These are phyloP conservation scores for Selenicereus undatus DNA, from an alignment of 148 eudicot genomes.

Conservation along the genomic window DNA sequence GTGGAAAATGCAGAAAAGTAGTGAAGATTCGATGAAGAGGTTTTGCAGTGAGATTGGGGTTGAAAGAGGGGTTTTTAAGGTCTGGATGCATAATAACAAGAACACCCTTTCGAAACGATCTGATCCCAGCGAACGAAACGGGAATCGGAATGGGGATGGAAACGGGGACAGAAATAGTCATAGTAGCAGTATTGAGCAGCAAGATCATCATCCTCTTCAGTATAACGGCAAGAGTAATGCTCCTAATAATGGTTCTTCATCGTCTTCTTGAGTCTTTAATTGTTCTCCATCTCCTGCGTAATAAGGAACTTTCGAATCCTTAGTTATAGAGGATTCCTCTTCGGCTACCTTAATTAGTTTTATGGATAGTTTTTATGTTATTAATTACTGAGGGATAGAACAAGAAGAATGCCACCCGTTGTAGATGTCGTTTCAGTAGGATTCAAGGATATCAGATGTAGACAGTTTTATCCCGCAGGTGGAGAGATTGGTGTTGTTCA, in stretches of 20 bases:
- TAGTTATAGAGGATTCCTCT: too few relatives aligned
- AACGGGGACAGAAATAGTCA: constrained; percentile 18
- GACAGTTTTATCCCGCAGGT: too few relatives aligned
- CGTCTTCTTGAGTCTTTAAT: constrained; percentile 18
- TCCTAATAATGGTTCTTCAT: constrained; percentile 24
- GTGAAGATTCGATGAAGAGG: constrained; percentile 37
- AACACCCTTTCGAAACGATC: constrained; percentile 44
- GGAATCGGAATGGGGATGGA: constrained; percentile 4
- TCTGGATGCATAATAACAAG: constrained; percentile 89
- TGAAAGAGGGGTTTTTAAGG: constrained; percentile 68
- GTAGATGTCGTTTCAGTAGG: too few relatives aligned
- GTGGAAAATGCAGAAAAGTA: constrained; percentile 74
- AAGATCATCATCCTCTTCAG: constrained; percentile 13
- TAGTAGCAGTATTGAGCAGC: constrained; percentile 24
- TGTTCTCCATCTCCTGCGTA: too few relatives aligned
- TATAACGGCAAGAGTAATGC: constrained; percentile 16
- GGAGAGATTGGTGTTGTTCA: too few relatives aligned
- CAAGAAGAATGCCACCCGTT: too few relatives aligned
- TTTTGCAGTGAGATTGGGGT: constrained; percentile 59
- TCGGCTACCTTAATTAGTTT: too few relatives aligned
- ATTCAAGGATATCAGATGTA: too few relatives aligned
- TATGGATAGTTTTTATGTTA: too few relatives aligned
- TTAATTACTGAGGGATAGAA: too few relatives aligned
- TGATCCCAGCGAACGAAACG: constrained; percentile 8
- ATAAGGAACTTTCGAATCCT: too few relatives aligned